phyloP scores from a whole-genome alignment of 805 yeast genomes.

The Lachancea lanzarotensis region DNA sequence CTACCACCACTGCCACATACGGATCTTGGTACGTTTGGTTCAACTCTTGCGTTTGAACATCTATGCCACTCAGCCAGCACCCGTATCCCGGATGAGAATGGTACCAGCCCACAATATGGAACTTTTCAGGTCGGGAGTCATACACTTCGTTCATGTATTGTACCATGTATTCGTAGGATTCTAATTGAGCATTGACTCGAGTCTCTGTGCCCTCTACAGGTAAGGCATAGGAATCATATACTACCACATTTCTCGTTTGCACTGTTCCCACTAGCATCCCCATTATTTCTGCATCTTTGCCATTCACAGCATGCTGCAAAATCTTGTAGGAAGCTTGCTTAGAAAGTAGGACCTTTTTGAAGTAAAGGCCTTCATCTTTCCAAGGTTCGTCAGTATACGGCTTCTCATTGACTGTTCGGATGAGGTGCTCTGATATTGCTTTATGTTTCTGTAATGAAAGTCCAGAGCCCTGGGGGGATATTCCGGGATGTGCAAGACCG shows the following conservation, averaged over 20 bases:
- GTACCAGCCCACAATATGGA: slow-evolving; percentile 92
- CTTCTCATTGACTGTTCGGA: neutral
- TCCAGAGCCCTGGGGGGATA: neutral
- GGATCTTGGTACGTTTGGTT: slow-evolving; percentile 91
- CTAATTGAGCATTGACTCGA: slow-evolving; percentile 87
- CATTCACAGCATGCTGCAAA: slow-evolving; percentile 72
- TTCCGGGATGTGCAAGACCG: neutral
- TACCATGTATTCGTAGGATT: slow-evolving; percentile 94
- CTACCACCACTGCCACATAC: slow-evolving; percentile 80
- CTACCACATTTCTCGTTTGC: slow-evolving; percentile 47
- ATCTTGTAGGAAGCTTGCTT: slow-evolving; percentile 68
- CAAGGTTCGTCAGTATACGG: neutral
- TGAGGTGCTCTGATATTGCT: neutral
- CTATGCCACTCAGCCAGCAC: slow-evolving; percentile 92
- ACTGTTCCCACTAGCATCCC: slow-evolving; percentile 87
- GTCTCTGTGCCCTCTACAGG: slow-evolving; percentile 98
- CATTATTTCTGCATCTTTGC: slow-evolving; percentile 89
- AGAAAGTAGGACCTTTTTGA: slow-evolving; percentile 40
- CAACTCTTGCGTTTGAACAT: slow-evolving; percentile 79
- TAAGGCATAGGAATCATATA: slow-evolving; percentile 74
- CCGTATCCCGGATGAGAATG: slow-evolving; percentile 99
- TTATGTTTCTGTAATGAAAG: neutral
- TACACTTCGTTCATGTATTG: slow-evolving; percentile 53
- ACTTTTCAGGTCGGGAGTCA: slow-evolving; percentile 46
- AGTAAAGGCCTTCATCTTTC: slow-evolving; percentile 11